Base-by-base conservation (phyloP, 176 grass and related monocot genomes). In the Secale cereale region DNA sequence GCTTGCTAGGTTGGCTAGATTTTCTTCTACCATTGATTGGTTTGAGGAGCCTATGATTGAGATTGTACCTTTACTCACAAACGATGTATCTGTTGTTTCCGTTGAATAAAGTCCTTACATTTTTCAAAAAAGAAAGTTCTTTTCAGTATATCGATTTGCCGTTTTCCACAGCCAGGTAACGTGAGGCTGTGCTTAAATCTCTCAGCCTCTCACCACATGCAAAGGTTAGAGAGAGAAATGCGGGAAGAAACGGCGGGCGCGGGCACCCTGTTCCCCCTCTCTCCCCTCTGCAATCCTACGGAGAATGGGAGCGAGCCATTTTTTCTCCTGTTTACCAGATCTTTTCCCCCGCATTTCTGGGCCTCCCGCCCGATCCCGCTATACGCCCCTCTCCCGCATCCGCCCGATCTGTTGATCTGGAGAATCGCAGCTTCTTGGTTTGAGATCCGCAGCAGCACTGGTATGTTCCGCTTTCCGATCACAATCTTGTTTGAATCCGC, bases 191-290 rank as follows among this genome's bases (percentile, higher is more conserved):
- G 85, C 89, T 84, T 85, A 81, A 87, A 81, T 87, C 81, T 85
- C 89, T 91, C 85, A 11, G 23, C n/a, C 39, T 91, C 74, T 26
- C 35, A 23, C 57, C 33, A 26, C 89, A 87, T 87, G 89, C 85
- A 84, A 87, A 84, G 85, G 81, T 65, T 84, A 76, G 85, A 87
- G 85, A 90, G 88, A 76, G 60, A 84, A 91, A 84, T 64, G 70
- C 89, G 81, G 69, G 77, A 84, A 70, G 37, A 87, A 71, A 81
- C 68, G 77, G 76, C 37, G 69, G 85, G 50, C 89, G 56, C 46
- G 46, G 46, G 45, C 45, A 16, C 45, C 59, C 35, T 83, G 61
- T 33, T 83, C 61, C 50, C 61, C 50, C 75, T 77, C 70, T 78
- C 74, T 68, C 76, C 68, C 76, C 68, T 77, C 85, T 59, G 10